A percentile compares a stretch with the other conserved stretches of the same genome.
These are phyloP conservation scores for Pinus taeda DNA, from an alignment of 75 land plant genomes.

Conservation along the genomic window DNA sequence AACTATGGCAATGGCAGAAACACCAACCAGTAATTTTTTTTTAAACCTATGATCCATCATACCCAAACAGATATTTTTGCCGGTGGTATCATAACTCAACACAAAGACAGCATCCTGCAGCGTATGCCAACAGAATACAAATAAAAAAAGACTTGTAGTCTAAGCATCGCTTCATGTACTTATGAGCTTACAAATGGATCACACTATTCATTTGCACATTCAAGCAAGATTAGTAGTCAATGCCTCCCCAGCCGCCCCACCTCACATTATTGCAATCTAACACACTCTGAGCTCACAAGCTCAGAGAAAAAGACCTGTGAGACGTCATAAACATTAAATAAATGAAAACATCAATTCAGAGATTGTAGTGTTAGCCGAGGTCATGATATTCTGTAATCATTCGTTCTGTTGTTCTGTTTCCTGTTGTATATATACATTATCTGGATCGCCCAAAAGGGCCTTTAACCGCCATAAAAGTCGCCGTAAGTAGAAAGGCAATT, in stretches of 20 bases:
- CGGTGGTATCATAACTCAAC: background rate
- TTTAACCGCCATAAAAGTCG: too few relatives aligned
- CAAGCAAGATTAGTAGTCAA: conserved; percentile 6
- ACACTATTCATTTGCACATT: background rate
- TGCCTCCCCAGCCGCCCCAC: background rate
- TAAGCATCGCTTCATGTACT: conserved; percentile 4
- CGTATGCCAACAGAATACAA: background rate
- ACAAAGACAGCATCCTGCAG: background rate
- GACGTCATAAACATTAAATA: too few relatives aligned
- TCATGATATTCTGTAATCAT: too few relatives aligned
- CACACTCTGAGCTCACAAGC: background rate
- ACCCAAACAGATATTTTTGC: background rate
- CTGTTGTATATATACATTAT: too few relatives aligned
- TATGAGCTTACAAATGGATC: background rate
- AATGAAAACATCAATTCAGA: too few relatives aligned
- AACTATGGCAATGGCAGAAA: background rate
- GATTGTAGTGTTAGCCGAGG: too few relatives aligned
- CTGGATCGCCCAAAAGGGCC: too few relatives aligned
- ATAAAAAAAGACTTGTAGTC: background rate
- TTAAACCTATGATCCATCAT: background rate
- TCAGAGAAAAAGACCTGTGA: too few relatives aligned
- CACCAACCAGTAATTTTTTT: background rate
- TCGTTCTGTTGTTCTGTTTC: too few relatives aligned
- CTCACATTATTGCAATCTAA: background rate
- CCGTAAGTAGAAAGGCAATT: too few relatives aligned